Conservation (phyloP, 306 rosid species). For the Lagenaria siceraria region DNA sequence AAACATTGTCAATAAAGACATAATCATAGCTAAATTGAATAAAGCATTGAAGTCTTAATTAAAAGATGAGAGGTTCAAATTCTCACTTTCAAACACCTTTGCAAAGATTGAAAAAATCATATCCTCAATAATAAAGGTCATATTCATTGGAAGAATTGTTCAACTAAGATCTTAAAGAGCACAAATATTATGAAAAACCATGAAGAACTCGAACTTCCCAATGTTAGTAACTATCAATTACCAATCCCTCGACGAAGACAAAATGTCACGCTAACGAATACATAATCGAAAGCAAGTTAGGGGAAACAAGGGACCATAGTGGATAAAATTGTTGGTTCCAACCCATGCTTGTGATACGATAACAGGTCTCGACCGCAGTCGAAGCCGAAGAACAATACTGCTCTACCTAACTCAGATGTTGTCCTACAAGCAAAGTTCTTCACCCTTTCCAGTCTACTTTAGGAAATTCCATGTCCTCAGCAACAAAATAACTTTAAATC, state of each 20-base stretch:
- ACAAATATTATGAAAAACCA: neutral
- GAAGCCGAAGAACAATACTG: neutral
- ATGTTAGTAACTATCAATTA: neutral
- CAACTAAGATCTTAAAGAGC: neutral
- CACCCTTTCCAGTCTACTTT: too few species aligned
- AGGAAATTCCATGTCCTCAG: neutral
- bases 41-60: too few species aligned
- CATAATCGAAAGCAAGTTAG: neutral
- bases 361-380: neutral
- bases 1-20: too few species aligned
- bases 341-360: neutral
- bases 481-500: neutral
- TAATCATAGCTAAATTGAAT: too few species aligned
- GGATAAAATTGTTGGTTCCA: neutral
- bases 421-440: neutral
- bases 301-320: neutral
- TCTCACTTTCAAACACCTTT: too few species aligned
- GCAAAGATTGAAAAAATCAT: too few species aligned
- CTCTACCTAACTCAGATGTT: neutral
- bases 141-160: neutral
- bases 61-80: too few species aligned
- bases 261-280: neutral
- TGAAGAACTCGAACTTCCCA: neutral
- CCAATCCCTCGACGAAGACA: neutral
- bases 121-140: too few species aligned